Evolutionary conservation across 192 early-diverging fungal genomes (phyloP).

Genomic region (Umbelopsis ramanniana): DNA sequence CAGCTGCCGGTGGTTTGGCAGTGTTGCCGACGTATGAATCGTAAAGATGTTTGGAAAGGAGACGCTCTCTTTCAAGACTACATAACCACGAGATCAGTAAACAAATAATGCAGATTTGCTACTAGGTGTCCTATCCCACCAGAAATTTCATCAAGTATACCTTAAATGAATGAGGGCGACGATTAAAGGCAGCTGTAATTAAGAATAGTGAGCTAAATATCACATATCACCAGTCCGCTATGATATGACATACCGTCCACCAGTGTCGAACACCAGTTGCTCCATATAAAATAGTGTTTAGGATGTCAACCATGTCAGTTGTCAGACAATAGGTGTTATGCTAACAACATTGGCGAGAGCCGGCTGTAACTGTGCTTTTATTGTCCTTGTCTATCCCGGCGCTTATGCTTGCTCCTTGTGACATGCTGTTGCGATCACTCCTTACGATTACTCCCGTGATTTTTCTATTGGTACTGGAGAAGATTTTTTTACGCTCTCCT

Average conservation of each 20-base stretch:
- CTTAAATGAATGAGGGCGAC: constrained; percentile 20
- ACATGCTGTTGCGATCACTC: not conserved
- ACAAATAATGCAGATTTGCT: not conserved
- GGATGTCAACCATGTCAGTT: constrained; percentile 7
- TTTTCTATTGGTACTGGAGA: not conserved
- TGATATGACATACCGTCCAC: constrained; percentile 1
- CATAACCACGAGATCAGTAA: not conserved
- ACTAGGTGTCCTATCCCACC: too few species aligned
- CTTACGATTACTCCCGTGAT: not conserved
- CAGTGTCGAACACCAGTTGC: not conserved
- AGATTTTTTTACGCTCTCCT: not conserved
- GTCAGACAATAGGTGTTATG: not conserved
- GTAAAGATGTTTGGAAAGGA: not conserved
- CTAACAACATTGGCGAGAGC: not conserved
- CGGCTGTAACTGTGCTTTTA: not conserved
- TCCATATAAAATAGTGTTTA: constrained; percentile 13
- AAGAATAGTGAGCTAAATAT: not conserved
- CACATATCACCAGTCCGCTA: not conserved
- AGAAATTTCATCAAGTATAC: not conserved
- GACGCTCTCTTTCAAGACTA: constrained; percentile 7
- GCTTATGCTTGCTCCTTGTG: not conserved
- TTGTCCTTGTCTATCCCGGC: not conserved
- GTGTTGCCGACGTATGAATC: not conserved
- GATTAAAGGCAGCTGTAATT: constrained; percentile 11
- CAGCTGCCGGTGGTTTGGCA: not conserved